Conservation (phyloP, 129 eudicot genomes). For the Heracleum sosnowskyi region DNA sequence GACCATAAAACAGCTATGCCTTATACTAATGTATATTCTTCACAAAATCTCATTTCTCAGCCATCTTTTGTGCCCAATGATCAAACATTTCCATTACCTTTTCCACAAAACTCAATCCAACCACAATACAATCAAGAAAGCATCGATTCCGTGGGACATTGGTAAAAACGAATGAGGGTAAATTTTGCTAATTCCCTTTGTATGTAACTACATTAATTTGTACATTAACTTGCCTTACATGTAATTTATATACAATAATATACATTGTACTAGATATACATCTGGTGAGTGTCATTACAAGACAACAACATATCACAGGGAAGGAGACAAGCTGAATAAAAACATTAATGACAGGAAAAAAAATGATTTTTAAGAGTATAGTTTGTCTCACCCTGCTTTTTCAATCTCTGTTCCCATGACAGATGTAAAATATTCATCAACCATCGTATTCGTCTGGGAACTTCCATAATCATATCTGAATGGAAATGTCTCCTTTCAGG, state of each 20-base stretch:
- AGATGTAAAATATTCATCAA: constrained; percentile 19
- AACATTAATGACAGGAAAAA: neutral
- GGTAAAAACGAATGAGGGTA: constrained; percentile 20
- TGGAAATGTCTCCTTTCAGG: constrained; percentile 39
- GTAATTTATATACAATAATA: neutral
- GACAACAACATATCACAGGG: too few species aligned
- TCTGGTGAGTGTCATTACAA: neutral
- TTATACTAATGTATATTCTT: constrained; percentile 30
- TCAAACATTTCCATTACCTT: constrained; percentile 43
- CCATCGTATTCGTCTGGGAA: neutral
- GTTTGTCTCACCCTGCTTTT: constrained; percentile 18
- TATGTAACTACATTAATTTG: neutral
- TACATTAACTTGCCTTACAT: neutral
- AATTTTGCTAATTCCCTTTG: neutral
- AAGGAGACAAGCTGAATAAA: neutral
- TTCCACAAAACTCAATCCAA: constrained; percentile 45
- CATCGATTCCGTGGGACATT: constrained; percentile 50
- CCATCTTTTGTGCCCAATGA: constrained; percentile 34
- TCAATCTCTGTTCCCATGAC: constrained; percentile 24
- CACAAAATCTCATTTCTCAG: constrained; percentile 33
- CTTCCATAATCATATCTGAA: constrained; percentile 13
- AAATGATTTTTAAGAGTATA: neutral
- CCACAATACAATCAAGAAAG: constrained; percentile 48
- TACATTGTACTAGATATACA: neutral
- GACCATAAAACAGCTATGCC: constrained; percentile 24